Evolutionary conservation across 2,329 filamentous ascomycete species (phyloP).

Genomic region (Aspergillus phoenicis): DNA sequence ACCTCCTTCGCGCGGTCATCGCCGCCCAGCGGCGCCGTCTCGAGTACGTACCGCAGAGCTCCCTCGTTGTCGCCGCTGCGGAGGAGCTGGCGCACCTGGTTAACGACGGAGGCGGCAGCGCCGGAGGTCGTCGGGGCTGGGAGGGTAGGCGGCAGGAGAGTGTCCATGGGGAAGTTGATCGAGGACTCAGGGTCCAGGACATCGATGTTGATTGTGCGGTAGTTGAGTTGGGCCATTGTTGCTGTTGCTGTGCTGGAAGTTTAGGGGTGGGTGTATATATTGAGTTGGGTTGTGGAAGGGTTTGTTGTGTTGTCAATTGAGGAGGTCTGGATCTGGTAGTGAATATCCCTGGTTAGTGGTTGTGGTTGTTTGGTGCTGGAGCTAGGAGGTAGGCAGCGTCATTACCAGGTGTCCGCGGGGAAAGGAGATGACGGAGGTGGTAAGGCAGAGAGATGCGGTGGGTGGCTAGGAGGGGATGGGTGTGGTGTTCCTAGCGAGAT

Average conservation of each 20-base stretch:
- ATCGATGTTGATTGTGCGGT: constrained; percentile 93
- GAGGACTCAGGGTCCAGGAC: constrained; percentile 86
- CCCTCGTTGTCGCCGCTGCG: constrained; percentile 85
- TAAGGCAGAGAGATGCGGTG: neutral
- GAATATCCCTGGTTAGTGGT: neutral
- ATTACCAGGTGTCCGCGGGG: constrained; percentile 8
- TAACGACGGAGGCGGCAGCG: constrained; percentile 75
- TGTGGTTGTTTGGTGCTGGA: neutral
- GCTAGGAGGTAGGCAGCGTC: constrained; percentile 4
- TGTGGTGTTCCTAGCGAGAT: neutral
- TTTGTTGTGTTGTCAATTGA: neutral
- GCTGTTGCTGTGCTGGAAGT: constrained; percentile 8
- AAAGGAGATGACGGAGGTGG: constrained; percentile 6
- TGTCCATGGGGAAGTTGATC: constrained; percentile 85
- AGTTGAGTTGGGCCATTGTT: constrained; percentile 58
- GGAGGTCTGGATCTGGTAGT: neutral
- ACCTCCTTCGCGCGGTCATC: constrained; percentile 68
- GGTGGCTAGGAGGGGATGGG: neutral
- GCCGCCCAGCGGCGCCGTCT: constrained; percentile 73
- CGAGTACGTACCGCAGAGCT: constrained; percentile 78
- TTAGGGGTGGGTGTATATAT: neutral
- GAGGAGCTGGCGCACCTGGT: constrained; percentile 84
- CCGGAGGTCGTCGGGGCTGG: constrained; percentile 70
- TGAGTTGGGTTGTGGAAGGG: neutral
- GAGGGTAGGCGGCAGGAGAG: constrained; percentile 73